Conservation (phyloP, 2,329 filamentous ascomycete genomes). For the Aspergillus sp. region DNA sequence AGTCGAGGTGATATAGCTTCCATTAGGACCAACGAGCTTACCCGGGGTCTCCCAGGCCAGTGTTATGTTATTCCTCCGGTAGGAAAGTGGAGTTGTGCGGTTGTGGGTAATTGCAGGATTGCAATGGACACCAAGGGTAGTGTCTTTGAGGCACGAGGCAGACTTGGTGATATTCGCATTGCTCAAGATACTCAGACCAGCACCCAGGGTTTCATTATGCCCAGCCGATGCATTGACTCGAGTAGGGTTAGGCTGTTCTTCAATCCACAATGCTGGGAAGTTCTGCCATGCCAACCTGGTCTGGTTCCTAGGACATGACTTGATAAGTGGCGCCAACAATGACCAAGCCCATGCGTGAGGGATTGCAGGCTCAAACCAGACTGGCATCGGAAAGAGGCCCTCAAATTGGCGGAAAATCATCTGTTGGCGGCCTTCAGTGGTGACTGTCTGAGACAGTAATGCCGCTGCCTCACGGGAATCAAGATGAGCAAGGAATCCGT, state of each 20-base stretch:
- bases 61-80: conserved; percentile 65
- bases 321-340: conserved; percentile 74
- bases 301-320: conserved; percentile 65
- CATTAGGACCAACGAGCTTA: conserved; percentile 68
- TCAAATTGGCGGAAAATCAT: conserved; percentile 79
- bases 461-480: conserved; percentile 70
- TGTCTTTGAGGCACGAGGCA: conserved; percentile 56
- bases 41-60: conserved; percentile 70
- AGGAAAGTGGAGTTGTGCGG: conserved; percentile 65
- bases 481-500: conserved; percentile 74
- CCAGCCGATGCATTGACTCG: conserved; percentile 60
- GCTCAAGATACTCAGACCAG: conserved; percentile 29
- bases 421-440: conserved; percentile 76
- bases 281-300: conserved; percentile 81
- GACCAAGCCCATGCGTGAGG: conserved; percentile 85
- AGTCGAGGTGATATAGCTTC: conserved; percentile 68
- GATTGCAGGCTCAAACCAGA: conserved; percentile 75
- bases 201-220: conserved; percentile 56
- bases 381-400: conserved; percentile 74
- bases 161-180: conserved; percentile 34
- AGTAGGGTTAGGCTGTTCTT: conserved; percentile 73
- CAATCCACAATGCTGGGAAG: conserved; percentile 66
- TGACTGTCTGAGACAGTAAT: conserved; percentile 70
- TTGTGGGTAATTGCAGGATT: conserved; percentile 63
- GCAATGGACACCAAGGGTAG: conserved; percentile 49